Conservation (phyloP, 2,329 filamentous ascomycete genomes). For the Phyllosticta citrichinensis region DNA sequence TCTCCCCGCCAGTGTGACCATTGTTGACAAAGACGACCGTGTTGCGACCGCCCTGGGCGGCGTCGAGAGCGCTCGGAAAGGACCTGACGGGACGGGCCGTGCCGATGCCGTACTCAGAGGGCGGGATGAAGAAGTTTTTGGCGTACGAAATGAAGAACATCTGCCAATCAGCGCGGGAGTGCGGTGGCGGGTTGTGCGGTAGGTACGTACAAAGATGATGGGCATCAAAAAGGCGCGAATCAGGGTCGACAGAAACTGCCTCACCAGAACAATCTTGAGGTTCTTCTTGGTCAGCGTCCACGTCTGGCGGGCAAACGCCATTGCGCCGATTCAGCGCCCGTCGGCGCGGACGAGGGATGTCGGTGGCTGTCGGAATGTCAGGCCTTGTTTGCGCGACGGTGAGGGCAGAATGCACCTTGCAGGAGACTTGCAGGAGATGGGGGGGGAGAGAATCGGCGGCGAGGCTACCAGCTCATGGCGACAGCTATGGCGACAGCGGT, state of each 20-base stretch:
- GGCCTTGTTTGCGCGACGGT: background rate
- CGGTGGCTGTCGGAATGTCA: background rate
- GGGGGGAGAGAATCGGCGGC: background rate
- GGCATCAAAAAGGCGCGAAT: constrained; percentile 48
- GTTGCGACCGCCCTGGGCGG: constrained; percentile 49
- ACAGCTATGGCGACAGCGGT: background rate
- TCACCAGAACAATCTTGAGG: constrained; percentile 42
- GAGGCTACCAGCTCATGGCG: background rate
- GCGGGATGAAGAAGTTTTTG: constrained; percentile 73
- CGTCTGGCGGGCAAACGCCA: constrained; percentile 40
- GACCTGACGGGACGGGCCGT: constrained; percentile 50
- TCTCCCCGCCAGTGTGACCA: constrained; percentile 55
- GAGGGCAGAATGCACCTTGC: background rate
- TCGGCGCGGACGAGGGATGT: background rate
- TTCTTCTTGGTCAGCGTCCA: constrained; percentile 50
- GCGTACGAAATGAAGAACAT: constrained; percentile 52
- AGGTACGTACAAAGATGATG: constrained; percentile 37
- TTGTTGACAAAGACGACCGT: constrained; percentile 73
- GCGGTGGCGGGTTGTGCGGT: background rate
- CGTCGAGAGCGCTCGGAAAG: constrained; percentile 52
- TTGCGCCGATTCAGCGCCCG: constrained; percentile 7
- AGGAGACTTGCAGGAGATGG: background rate
- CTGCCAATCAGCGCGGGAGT: constrained; percentile 12
- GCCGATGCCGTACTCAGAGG: constrained; percentile 65
- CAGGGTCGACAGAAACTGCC: constrained; percentile 44